A percentile compares a stretch with the other conserved stretches of the same genome.
phyloP scores from a whole-genome alignment of 148 eudicot genomes.

The Silene latifolia region DNA sequence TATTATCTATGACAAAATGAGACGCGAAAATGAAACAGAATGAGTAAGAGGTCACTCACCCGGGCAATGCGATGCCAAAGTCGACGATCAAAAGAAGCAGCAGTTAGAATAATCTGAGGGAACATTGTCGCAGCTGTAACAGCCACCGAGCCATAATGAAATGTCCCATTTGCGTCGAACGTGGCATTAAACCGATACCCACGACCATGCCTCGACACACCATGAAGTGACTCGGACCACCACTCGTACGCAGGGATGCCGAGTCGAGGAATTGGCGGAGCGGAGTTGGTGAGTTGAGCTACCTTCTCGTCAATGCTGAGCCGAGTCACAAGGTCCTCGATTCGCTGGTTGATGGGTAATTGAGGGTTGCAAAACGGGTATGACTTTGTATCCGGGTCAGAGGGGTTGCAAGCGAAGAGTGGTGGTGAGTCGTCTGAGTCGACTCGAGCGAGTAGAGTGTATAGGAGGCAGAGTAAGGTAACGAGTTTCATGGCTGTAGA shows the following conservation, averaged over 20 bases:
- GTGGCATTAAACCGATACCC: constrained; percentile 41
- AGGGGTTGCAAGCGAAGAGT: constrained; percentile 29
- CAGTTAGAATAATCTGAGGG: constrained; percentile 62
- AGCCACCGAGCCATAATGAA: constrained; percentile 18
- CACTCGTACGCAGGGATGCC: constrained; percentile 54
- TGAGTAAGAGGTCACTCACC: constrained; percentile 26
- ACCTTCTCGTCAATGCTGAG: constrained; percentile 42
- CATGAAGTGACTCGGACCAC: constrained; percentile 81
- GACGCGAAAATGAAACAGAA: not conserved
- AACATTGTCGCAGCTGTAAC: constrained; percentile 53
- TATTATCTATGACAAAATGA: too few species aligned
- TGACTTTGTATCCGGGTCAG: constrained; percentile 16
- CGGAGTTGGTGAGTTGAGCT: constrained; percentile 40
- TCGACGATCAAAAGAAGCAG: constrained; percentile 52
- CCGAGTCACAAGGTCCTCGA: constrained; percentile 36
- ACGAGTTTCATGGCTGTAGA: not conserved
- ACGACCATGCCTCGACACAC: constrained; percentile 50
- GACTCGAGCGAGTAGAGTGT: constrained; percentile 21
- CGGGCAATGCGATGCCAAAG: constrained; percentile 40
- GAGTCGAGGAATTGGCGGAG: constrained; percentile 38
- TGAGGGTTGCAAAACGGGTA: constrained; percentile 35
- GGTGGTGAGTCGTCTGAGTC: constrained; percentile 27
- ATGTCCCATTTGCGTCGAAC: constrained; percentile 29
- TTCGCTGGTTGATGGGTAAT: constrained; percentile 33
- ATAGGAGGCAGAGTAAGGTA: not conserved